These are phyloP conservation scores for Didymella pomorum DNA, from an alignment of 2,329 filamentous ascomycete species.

Conservation along the genomic window DNA sequence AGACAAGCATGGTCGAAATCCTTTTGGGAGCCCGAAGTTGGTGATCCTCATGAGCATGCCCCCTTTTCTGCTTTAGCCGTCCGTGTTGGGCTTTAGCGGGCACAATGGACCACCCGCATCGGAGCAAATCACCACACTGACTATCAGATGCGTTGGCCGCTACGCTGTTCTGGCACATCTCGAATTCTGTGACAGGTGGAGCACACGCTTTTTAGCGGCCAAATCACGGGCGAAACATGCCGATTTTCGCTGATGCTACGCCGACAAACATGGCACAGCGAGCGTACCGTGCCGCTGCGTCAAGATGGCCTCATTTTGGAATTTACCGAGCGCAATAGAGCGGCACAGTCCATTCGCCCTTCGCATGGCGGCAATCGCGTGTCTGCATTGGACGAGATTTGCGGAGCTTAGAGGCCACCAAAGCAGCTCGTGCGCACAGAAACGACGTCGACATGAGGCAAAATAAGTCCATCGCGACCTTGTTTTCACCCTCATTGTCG, in stretches of 20 bases:
- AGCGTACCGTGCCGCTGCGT: conserved; percentile 10
- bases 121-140: conserved; percentile 5
- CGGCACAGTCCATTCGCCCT: neutral
- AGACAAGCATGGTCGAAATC: conserved; percentile 8
- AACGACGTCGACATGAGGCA: conserved; percentile 1
- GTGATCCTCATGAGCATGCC: conserved; percentile 7
- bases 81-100: conserved; percentile 14
- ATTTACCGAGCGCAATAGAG: neutral
- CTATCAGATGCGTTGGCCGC: conserved; percentile 11
- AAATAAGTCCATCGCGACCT: neutral
- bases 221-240: conserved; percentile 2
- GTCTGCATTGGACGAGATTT: neutral
- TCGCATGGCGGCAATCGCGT: conserved; percentile 2
- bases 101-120: conserved; percentile 8
- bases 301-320: conserved; percentile 7
- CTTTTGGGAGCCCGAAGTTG: conserved; percentile 1
- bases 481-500: neutral
- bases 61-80: conserved; percentile 11
- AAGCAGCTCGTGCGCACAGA: conserved; percentile 2
- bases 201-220: neutral
- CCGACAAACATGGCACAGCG: conserved; percentile 1
- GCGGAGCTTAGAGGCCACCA: neutral
- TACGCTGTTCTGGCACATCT: neutral
- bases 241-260: neutral
- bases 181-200: conserved; percentile 2